These are phyloP conservation scores for Scheffersomyces titani DNA, from an alignment of 1,139 yeast genomes.

Conservation along the genomic window DNA sequence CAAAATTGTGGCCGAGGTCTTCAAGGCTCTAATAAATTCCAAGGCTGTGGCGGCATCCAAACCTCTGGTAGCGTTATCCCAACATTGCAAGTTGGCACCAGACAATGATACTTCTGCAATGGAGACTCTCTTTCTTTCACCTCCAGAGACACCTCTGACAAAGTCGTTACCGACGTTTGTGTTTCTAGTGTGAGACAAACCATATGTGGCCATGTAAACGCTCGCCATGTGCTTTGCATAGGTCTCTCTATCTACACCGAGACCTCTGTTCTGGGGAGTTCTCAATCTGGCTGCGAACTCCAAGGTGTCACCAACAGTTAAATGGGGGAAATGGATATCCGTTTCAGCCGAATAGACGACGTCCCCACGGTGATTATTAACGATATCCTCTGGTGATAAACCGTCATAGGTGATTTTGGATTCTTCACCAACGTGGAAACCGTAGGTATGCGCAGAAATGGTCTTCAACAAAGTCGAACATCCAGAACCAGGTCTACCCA, in stretches of 20 bases:
- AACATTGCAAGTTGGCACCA: slow-evolving; percentile 22
- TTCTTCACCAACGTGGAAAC: slow-evolving; percentile 59
- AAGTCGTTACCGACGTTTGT: slow-evolving; percentile 27
- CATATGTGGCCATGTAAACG: slow-evolving; percentile 23
- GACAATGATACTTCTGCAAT: slow-evolving; percentile 23
- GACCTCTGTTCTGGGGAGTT: slow-evolving; percentile 32
- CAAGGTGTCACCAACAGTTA: slow-evolving; percentile 27
- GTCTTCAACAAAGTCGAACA: slow-evolving; percentile 78
- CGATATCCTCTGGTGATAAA: slow-evolving; percentile 18
- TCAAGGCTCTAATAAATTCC: slow-evolving; percentile 28
- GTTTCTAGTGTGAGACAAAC: slow-evolving; percentile 20
- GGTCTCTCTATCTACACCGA: slow-evolving; percentile 20
- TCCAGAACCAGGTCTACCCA: slow-evolving; percentile 86
- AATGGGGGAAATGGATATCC: slow-evolving; percentile 28
- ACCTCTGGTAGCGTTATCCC: slow-evolving; percentile 29
- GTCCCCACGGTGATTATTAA: slow-evolving; percentile 25
- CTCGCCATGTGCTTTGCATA: slow-evolving; percentile 22
- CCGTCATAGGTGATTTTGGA: slow-evolving; percentile 40
- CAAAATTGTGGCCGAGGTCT: slow-evolving; percentile 23
- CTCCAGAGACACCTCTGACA: slow-evolving; percentile 27
- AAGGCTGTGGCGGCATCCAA: slow-evolving; percentile 27
- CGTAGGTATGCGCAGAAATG: slow-evolving; percentile 69
- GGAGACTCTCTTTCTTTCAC: slow-evolving; percentile 26
- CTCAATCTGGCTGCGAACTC: slow-evolving; percentile 28
- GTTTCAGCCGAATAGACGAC: slow-evolving; percentile 30